These are phyloP conservation scores for Taxawa tesnikishii DNA, from an alignment of 2,329 filamentous ascomycete species.

Conservation along the genomic window DNA sequence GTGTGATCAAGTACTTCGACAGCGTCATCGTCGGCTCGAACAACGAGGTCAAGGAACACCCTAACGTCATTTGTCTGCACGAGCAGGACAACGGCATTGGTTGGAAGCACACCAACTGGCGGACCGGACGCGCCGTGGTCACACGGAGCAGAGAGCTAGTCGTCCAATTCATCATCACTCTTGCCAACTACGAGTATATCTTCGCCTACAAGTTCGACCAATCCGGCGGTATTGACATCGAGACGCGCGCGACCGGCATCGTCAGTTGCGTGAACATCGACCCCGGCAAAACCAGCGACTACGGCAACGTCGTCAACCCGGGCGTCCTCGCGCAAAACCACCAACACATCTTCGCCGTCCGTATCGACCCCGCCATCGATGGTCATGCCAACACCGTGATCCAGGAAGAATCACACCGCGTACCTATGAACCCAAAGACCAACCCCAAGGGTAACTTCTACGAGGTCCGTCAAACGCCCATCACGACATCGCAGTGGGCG, in stretches of 20 bases:
- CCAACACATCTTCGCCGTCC: constrained; percentile 55
- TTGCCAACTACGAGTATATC: constrained; percentile 61
- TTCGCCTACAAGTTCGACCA: constrained; percentile 54
- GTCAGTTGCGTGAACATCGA: constrained; percentile 50
- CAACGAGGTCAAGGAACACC: constrained; percentile 40
- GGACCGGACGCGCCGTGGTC: constrained; percentile 49
- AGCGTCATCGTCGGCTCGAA: constrained; percentile 38
- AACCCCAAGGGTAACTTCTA: constrained; percentile 54
- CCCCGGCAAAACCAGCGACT: constrained; percentile 34
- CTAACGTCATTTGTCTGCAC: constrained; percentile 55
- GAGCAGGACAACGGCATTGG: constrained; percentile 58
- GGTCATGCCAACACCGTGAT: constrained; percentile 39
- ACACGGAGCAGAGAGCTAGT: constrained; percentile 51
- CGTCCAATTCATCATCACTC: constrained; percentile 55
- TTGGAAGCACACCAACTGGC: constrained; percentile 61
- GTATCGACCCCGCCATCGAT: constrained; percentile 54
- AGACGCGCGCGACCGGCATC: constrained; percentile 55
- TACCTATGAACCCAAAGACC: constrained; percentile 36
- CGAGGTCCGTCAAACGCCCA: constrained; percentile 30
- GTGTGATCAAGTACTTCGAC: constrained; percentile 43
- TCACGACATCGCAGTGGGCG: constrained; percentile 12
- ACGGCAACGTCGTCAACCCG: constrained; percentile 45
- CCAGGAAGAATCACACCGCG: constrained; percentile 40
- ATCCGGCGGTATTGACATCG: constrained; percentile 47
- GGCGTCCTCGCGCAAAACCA: constrained; percentile 58